These are phyloP conservation scores for Puccinia coronata DNA, from an alignment of 1,284 basidiomycete genomes.

Conservation along the genomic window DNA sequence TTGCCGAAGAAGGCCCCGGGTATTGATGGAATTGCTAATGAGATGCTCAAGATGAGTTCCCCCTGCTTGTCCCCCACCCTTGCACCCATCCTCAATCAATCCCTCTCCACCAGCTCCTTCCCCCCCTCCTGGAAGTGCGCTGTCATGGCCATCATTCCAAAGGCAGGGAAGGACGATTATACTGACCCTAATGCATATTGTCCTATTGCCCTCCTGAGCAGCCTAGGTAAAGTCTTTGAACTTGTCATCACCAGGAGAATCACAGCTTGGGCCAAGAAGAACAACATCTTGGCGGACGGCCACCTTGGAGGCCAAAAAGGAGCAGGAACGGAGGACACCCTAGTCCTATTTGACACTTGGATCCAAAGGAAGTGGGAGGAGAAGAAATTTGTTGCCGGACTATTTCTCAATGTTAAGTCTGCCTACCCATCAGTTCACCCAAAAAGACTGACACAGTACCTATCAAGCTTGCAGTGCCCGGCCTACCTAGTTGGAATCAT, in stretches of 20 bases:
- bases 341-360: no score
- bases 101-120: not conserved
- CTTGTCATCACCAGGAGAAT: not conserved
- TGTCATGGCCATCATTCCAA: constrained; percentile 1
- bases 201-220: constrained; percentile 25
- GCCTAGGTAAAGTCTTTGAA: not conserved
- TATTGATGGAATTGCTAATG: no score
- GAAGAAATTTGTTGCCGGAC: not conserved
- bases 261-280: not conserved
- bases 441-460: not conserved
- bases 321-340: no score
- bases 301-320: constrained; percentile 24
- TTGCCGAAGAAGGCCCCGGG: not conserved
- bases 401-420: constrained; percentile 20
- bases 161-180: constrained; percentile 12
- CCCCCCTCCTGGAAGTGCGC: not conserved
- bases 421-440: constrained; percentile 9
- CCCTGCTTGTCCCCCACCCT: not conserved
- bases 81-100: not conserved
- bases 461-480: not conserved
- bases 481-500: not conserved
- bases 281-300: not conserved
- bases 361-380: not conserved
- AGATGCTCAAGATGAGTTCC: not conserved
- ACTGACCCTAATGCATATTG: not conserved